Evolutionary conservation across 2,329 filamentous ascomycete species (phyloP), one percentile per base, ranked within the genome.

Genomic region (Apiospora marii): DNA sequence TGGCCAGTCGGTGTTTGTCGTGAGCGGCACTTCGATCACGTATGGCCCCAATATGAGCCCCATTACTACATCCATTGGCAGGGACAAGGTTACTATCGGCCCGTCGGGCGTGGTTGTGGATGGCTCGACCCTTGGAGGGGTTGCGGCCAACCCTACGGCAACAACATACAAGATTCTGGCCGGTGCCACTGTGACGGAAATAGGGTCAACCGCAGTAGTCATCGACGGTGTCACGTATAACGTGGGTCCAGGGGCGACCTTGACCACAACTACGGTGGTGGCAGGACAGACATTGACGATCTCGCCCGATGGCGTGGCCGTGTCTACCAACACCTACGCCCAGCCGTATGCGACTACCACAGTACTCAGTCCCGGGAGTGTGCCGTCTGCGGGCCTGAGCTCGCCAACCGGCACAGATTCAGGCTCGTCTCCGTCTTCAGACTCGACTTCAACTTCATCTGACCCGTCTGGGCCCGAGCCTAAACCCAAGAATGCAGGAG

Each of bases 221-320:
- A 81, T 92, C 68, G 81, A 83, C 48, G 85, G 85, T 46, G 80
- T 80, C 3, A 89, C 86, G 0, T 90, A 88, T 75, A 87, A 85
- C 1, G 79, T 91, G 68, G 88, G 87, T 0, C 82, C 85, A 0
- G 83, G 82, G 14, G 81, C 82, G 2, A 78, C 78, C n/a, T 78
- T 78, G 14, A 85, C 81, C 0, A 43, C 74, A 13, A 89, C 85
- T 0, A 86, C 85, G 0, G 81, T 86, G 0, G 80, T 89, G 4
- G 85, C 83, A 7, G 85, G 86, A 1, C 83, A 90, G 77, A 87
- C 83, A 0, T 80, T 91, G 41, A 88, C 84, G 0, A 84, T 90
- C 58, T 87, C 84, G 0, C 84, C 88, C 0, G 78, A 77, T 2
- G 89, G 88, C n/a, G 80, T 90, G 8, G 80, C 80, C 6, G 81